Evolutionary conservation across 257 asterid genomes (phyloP), one percentile per base, ranked within the genome.

Genomic region (Cynanchum wilfordii): DNA sequence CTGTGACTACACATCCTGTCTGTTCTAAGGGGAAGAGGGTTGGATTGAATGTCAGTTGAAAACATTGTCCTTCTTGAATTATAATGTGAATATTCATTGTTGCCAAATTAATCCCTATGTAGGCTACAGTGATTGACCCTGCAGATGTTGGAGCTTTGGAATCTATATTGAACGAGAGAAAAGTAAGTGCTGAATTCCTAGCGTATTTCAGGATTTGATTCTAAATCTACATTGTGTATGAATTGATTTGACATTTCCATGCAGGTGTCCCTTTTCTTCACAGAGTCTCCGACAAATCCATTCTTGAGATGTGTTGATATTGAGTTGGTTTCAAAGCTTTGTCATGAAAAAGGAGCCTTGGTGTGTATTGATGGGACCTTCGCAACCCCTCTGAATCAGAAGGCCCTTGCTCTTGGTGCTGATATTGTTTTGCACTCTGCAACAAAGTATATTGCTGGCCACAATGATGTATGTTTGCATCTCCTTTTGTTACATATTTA

Each of bases 211-310:
- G 15, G 71, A 42, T 66, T 44, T 25, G 13, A 36, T 29, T 27
- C 45, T 27, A 58, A 29, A 30, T 20, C 2, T n/a, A 58, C 70
- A 65, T 30, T 70, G 30, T 52, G 72, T 47, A 74, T 27, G 36
- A 70, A 66, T 57, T 70, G 7, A 22, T 40, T 8, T 64, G 17
- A 71, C 58, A 75, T 57, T 81, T 78, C 77, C 68, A 38, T 88
- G 74, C 85, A 92, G 98, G 98, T 92, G 72, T 54, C 89, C 54
- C 90, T 92, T 76, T 90, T 86, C 87, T 92, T 90, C 69, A 90
- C 98, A 0, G 98, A 92, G 85, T 92, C 98, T 65, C 98, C 98
- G 56, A 92, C 98, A 0, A 92, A 92, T 79, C 97, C 98, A 73
- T 90, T 92, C 79, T 77, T 92, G 86, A 87, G 98, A 79, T 90